Base-by-base conservation (phyloP, 176 grass and related monocot genomes). In the Hyparrhenia diplandra region DNA sequence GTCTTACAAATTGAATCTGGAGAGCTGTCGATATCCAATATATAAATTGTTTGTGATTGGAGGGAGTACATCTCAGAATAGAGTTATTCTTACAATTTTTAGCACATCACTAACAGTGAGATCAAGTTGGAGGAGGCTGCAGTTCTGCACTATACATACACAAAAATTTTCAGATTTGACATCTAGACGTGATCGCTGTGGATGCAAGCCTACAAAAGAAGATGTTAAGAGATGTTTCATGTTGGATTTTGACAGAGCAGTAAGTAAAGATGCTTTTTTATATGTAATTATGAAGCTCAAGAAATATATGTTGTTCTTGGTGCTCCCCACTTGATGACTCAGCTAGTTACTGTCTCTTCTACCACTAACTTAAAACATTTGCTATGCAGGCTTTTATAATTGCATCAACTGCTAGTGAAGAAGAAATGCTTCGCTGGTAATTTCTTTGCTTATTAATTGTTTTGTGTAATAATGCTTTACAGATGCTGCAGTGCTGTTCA, bases 151-250 rank as follows among this genome's bases (percentile, higher is more conserved):
- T 98, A 89, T 47, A 98, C 95, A 39, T 98, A 98, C 64, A 91
- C 92, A 32, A 98, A n/a, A 94, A 69, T 98, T 95, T 90, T 98
- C 95, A 20, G 92, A 98, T 85, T 82, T 98, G 77, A 98, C 95
- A 60, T 98, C 92, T 64, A 78, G 95, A 67, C 95, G 95, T 77
- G 95, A 98, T 89, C 95, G 95, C 7, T 98, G 95, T 81, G 90
- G 90, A 55, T 98, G 95, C 80, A 98, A 98, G 36, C 95, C 95
- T 61, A 98, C 95, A 13, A 98, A 93, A 77, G 88, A 93, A 32
- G 95, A 98, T 89, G 90, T 98, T 52, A 94, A 98, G 78, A 91
- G 95, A 92, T 98, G 95, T 75, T 98, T 98, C 84, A 98, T 98
- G 92, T 80, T 98, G 79, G 95, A 98, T 72, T 98, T 98, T 89